Percentiles rank a stretch among this genome's conserved stretches.
Conservation (phyloP, 1,284 basidiomycete species). For the Singerocomus inundabilis region DNA sequence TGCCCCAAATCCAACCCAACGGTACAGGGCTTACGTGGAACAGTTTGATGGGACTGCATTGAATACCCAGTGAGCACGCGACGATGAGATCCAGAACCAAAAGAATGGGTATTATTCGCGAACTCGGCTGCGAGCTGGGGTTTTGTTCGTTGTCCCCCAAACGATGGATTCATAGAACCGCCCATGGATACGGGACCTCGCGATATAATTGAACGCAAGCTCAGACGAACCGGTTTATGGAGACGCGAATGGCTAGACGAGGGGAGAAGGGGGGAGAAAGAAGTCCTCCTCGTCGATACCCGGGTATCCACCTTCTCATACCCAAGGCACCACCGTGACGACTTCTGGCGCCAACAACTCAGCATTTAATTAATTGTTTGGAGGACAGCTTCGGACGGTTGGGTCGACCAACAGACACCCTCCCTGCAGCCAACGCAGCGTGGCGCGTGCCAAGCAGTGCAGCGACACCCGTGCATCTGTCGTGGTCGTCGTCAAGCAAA, state of each 20-base stretch:
- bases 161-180: slow-evolving; percentile 2
- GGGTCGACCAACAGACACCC: no score
- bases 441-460: no score
- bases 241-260: neutral
- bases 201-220: slow-evolving; percentile 3
- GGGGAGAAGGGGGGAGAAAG: slow-evolving; percentile 4
- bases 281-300: neutral
- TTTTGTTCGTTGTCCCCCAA: neutral
- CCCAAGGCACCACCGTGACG: neutral
- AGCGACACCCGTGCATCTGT: no score
- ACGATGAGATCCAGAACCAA: neutral
- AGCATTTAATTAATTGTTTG: no score
- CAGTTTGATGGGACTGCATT: neutral
- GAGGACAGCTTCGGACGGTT: no score
- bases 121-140: neutral
- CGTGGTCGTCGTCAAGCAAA: no score
- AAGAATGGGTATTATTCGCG: neutral
- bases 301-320: neutral
- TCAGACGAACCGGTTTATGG: neutral
- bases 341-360: no score
- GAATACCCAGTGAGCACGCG: neutral
- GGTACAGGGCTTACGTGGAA: slow-evolving; percentile 5
- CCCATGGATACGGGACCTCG: slow-evolving; percentile 12
- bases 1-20: neutral
- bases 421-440: no score